Evolutionary conservation across 345 rosid genomes (phyloP).

Genomic region (Dipteronia sinensis): DNA sequence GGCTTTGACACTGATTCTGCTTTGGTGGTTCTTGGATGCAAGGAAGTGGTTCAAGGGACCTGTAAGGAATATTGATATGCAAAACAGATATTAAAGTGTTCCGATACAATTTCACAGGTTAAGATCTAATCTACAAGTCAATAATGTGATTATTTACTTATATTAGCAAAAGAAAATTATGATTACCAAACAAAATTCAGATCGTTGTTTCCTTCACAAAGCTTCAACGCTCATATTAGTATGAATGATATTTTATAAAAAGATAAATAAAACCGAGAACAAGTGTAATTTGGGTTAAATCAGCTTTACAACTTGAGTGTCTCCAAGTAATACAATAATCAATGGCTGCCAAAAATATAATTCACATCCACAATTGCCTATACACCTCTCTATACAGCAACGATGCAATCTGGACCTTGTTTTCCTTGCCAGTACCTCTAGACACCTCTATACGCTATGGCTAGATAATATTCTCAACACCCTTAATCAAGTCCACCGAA

Average conservation of each 20-base stretch:
- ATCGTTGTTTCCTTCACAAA: background rate
- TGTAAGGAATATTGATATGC: conserved; percentile 51
- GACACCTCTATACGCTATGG: background rate
- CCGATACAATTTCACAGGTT: no score
- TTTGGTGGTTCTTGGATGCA: conserved; percentile 61
- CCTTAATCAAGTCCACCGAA: background rate
- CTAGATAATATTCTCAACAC: background rate
- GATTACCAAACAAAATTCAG: background rate
- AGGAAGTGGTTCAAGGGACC: conserved; percentile 69
- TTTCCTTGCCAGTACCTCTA: background rate
- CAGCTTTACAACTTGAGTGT: background rate
- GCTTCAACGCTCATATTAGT: background rate
- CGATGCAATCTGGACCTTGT: background rate
- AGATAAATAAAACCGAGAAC: background rate
- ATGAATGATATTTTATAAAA: background rate
- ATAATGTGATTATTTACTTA: background rate
- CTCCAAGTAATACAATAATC: background rate
- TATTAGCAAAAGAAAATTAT: background rate
- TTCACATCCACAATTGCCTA: background rate
- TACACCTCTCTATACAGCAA: background rate
- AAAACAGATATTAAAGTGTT: background rate
- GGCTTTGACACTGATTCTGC: conserved; percentile 43
- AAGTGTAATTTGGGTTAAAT: background rate
- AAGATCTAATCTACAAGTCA: background rate
- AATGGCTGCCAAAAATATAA: background rate